Base-by-base conservation (phyloP, 2,329 filamentous ascomycete species). In the Fusarium sp. region DNA sequence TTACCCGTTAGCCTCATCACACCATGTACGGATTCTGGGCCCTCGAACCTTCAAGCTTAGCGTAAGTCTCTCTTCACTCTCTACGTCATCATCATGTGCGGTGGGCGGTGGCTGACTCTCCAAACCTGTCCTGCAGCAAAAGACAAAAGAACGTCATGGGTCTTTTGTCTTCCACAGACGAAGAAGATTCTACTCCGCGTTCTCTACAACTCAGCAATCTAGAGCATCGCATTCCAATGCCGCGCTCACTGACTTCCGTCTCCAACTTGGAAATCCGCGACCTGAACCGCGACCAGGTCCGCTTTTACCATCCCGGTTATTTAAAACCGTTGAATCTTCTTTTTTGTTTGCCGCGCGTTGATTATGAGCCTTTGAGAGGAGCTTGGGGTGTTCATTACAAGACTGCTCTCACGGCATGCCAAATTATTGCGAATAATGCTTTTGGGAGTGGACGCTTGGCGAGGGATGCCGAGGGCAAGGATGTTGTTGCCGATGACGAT, bases 291-390 rank as follows among this genome's bases (percentile, higher is more conserved):
- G 69, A 71, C 22, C 69, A 71, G 40, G 68, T 71, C 10, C 69
- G 69, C 32, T 71, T 72, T 44, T 72, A 69, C 12, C 70, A 72
- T 11, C 70, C 70, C 2, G 70, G 70, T 12, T 72, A 73, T 6
- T 24, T 57, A 1, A 73, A 62, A 16, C 70, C 70, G 2, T 51
- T 71, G 7, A 72, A 71, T 20, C 22, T 73, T 8, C 45, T 72
- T 24, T 65, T 72, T 30, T 65, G 70, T 16, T 14, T 72, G 16
- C 70, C 70, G 4, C 70, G 70, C 3, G 70, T 72, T 4, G 70
- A 72, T n/a, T 65, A 59, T 13, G 65, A 48, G 6, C 48, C 47
- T 0, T 14, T 44, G 1, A 25, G 53, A 27, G 58, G 54, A 2
- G 40, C 40, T 5, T 61, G 57, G 34, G 70, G 70, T 0, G 67